Percentiles rank a stretch among this genome's conserved stretches.
phyloP scores from a whole-genome alignment of 306 rosid genomes.

The Clitoria ternatea region DNA sequence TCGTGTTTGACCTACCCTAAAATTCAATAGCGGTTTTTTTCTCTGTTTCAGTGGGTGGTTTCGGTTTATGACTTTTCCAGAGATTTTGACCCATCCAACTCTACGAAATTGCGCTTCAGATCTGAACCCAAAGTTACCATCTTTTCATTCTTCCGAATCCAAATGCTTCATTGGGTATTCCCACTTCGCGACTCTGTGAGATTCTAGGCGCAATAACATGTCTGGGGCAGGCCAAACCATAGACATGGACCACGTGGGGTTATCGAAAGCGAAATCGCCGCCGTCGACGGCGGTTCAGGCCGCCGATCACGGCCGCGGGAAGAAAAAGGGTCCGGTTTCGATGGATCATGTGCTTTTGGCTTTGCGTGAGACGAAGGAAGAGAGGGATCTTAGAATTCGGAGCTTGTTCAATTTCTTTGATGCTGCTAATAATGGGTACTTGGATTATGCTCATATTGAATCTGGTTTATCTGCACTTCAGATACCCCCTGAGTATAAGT shows the following conservation, averaged over 20 bases:
- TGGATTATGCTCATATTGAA: conserved; percentile 52
- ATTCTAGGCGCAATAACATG: conserved; percentile 5
- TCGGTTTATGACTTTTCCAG: conserved; percentile 11
- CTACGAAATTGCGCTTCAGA: conserved; percentile 13
- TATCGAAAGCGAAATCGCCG: conserved; percentile 31
- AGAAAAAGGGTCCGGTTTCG: conserved; percentile 34
- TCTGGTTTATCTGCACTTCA: conserved; percentile 50
- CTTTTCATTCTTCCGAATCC: neutral
- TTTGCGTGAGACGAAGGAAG: conserved; percentile 47
- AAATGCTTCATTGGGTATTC: conserved; percentile 32
- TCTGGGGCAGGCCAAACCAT: conserved; percentile 43
- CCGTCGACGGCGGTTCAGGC: conserved; percentile 20
- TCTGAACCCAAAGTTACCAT: conserved; percentile 22
- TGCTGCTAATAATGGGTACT: conserved; percentile 38
- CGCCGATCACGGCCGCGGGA: conserved; percentile 24
- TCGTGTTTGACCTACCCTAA: conserved; percentile 18
- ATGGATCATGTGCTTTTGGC: conserved; percentile 56
- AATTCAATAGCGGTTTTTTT: conserved; percentile 16
- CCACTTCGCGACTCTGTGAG: neutral
- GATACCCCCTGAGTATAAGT: conserved; percentile 50
- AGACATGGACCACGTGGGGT: conserved; percentile 37
- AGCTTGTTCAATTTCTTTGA: conserved; percentile 50
- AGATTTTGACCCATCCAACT: conserved; percentile 24
- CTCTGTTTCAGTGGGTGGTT: neutral
- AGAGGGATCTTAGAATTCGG: conserved; percentile 52